Evolutionary conservation across 805 yeast species (phyloP), one percentile per base, ranked within the genome.

Genomic region (Nakazawaea peltata): DNA sequence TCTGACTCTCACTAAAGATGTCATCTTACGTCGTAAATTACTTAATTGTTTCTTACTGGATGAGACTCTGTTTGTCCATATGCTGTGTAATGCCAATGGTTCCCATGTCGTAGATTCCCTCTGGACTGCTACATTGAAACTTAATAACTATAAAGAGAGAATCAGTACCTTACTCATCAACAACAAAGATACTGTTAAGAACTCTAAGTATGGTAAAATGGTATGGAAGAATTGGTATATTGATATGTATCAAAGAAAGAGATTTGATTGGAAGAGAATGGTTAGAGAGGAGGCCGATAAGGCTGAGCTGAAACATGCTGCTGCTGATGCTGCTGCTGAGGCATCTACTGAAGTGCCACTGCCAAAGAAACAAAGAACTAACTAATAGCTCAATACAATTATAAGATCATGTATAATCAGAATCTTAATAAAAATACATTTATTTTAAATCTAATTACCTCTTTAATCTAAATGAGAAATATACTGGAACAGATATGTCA

Each of bases 171-270:
- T 77, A 40, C 60, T 90, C 41, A 49, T 63, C 19, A 67, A 63
- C 13, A 70, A 77, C 28, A 70, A 78, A 26, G 80, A 74, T 26
- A 66, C 69, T 41, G 81, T 92, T 29, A 87, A 92, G 61, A 85
- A 79, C 41, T 83, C 95, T 51, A 71, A 65, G 10, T 92, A 90
- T 50, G 98, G 98, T 24, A 74, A 80, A 51, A 69, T 77, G 47
- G 97, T 92, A 2, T 92, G 97, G 97, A 84, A 81, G 54, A 90
- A 90, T 55, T 92, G 97, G 97, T 61, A 71, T 21, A 70, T 90
- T 79, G 97, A 92, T 53, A 59, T 78, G 47, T 90, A 76, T 49
- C 52, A 63, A 9, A 69, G 94, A 51, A 77, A 78, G 57, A 72
- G 78, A 54, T 73, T 65, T 49, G 96, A 87, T 50, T 90, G 97